Conservation (phyloP, 352 stramenopile genomes). For the Globisporangium cystogenes region DNA sequence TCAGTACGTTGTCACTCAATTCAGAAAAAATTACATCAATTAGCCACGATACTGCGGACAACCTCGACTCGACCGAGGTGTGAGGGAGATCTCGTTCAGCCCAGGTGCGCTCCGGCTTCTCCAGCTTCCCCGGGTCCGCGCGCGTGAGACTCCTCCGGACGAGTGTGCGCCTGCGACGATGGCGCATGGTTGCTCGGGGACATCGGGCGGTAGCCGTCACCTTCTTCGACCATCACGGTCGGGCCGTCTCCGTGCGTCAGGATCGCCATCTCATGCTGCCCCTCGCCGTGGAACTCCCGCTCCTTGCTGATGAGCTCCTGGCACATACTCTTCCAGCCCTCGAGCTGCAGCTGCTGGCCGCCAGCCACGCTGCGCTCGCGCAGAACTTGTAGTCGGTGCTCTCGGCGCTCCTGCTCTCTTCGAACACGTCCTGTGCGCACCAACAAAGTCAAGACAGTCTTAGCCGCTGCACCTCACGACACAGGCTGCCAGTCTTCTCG, state of each 20-base stretch:
- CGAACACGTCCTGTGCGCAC: slow-evolving; percentile 10
- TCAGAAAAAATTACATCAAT: no score
- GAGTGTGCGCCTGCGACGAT: neutral
- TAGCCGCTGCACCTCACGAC: no score
- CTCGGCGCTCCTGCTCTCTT: slow-evolving; percentile 18
- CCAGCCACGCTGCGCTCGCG: slow-evolving; percentile 13
- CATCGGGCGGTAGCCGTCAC: slow-evolving; percentile 14
- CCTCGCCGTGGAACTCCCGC: slow-evolving; percentile 27
- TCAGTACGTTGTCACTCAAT: no score
- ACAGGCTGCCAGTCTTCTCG: neutral
- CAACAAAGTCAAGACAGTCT: slow-evolving; percentile 1
- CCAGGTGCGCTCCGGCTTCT: no score
- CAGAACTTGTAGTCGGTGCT: slow-evolving; percentile 6
- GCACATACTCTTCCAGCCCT: slow-evolving; percentile 51
- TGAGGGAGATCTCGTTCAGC: no score
- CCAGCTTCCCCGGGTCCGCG: no score
- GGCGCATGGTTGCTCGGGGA: slow-evolving; percentile 12
- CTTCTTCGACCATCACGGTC: slow-evolving; percentile 8
- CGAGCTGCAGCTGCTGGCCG: slow-evolving; percentile 28
- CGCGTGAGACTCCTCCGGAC: neutral
- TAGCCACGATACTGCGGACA: no score
- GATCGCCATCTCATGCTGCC: slow-evolving; percentile 2
- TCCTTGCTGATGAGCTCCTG: slow-evolving; percentile 45
- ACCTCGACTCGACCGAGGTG: no score
- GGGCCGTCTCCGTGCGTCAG: slow-evolving; percentile 3